These are phyloP conservation scores for Mortierella sp. DNA, from an alignment of 371 early-diverging fungal genomes.

Conservation along the genomic window DNA sequence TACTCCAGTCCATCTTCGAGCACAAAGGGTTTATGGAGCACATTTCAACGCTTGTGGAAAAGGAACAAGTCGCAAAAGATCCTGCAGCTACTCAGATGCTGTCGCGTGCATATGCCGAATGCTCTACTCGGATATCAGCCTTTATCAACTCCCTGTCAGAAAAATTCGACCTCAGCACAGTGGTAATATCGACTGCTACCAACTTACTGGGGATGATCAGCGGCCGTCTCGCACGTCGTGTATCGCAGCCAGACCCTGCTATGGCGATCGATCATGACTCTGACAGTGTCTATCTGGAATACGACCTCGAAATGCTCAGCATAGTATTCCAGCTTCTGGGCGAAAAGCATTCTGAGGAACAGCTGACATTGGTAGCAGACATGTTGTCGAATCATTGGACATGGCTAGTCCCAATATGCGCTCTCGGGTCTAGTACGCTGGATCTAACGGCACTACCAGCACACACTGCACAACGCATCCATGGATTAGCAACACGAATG, in stretches of 20 bases:
- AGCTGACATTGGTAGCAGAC: neutral
- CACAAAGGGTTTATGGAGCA: slow-evolving; percentile 18
- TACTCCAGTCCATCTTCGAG: slow-evolving; percentile 12
- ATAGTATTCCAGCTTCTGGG: slow-evolving; percentile 15
- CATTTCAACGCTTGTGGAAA: slow-evolving; percentile 3
- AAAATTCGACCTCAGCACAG: slow-evolving; percentile 2
- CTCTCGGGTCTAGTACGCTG: slow-evolving; percentile 16
- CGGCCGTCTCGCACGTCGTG: slow-evolving; percentile 13
- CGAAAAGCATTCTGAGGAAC: slow-evolving; percentile 4
- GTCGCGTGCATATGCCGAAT: slow-evolving; percentile 15
- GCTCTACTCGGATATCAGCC: slow-evolving; percentile 22
- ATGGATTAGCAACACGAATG: neutral
- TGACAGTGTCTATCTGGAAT: slow-evolving; percentile 13
- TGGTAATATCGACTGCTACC: slow-evolving; percentile 3
- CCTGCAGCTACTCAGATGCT: slow-evolving; percentile 5
- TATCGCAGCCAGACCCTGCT: neutral
- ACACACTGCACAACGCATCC: slow-evolving; percentile 3
- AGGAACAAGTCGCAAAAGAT: slow-evolving; percentile 9
- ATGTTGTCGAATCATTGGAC: slow-evolving; percentile 21
- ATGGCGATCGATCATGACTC: neutral
- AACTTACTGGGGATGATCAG: slow-evolving; percentile 8
- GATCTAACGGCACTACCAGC: neutral
- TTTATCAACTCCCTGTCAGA: slow-evolving; percentile 33
- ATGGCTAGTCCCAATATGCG: slow-evolving; percentile 29
- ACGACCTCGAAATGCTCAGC: slow-evolving; percentile 23